These are phyloP conservation scores for Aspergillus conjunctus DNA, from an alignment of 495 filamentous ascomycete species.

Conservation along the genomic window DNA sequence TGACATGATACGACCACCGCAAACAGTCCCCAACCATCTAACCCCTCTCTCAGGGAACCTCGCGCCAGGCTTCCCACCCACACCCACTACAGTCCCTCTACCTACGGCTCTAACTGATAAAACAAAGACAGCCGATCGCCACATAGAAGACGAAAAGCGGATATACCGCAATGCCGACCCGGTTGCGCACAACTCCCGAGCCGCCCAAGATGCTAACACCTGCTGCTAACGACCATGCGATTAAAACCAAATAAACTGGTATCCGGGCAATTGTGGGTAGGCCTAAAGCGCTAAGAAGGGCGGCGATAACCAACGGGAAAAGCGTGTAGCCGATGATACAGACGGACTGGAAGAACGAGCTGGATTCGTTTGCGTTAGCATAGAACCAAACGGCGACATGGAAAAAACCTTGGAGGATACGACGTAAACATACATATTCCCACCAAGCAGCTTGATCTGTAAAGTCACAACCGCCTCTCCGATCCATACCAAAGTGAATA, in stretches of 20 bases:
- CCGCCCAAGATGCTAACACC: conserved; percentile 95
- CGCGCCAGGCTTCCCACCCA: neutral
- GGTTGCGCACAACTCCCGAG: conserved; percentile 90
- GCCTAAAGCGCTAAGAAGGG: conserved; percentile 79
- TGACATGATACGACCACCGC: conserved; percentile 11
- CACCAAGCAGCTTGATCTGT: conserved; percentile 96
- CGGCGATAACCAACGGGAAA: conserved; percentile 95
- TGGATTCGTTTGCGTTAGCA: conserved; percentile 41
- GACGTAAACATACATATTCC: conserved; percentile 84
- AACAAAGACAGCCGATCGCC: conserved; percentile 89
- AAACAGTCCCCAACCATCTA: neutral
- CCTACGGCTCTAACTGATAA: conserved; percentile 70
- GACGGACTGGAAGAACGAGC: conserved; percentile 95
- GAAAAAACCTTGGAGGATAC: neutral
- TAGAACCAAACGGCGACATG: neutral
- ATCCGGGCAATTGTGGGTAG: conserved; percentile 78
- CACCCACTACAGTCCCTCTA: neutral
- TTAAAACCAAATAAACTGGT: conserved; percentile 84
- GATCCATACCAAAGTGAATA: conserved; percentile 96
- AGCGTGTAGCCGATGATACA: conserved; percentile 98
- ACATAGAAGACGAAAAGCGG: conserved; percentile 96
- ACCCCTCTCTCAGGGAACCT: neutral
- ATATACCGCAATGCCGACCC: conserved; percentile 93
- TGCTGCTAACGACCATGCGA: conserved; percentile 90
- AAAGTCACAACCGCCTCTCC: conserved; percentile 96